Evolutionary conservation across 1,139 yeast genomes (phyloP).

Genomic region (Candida sanyaensis): DNA sequence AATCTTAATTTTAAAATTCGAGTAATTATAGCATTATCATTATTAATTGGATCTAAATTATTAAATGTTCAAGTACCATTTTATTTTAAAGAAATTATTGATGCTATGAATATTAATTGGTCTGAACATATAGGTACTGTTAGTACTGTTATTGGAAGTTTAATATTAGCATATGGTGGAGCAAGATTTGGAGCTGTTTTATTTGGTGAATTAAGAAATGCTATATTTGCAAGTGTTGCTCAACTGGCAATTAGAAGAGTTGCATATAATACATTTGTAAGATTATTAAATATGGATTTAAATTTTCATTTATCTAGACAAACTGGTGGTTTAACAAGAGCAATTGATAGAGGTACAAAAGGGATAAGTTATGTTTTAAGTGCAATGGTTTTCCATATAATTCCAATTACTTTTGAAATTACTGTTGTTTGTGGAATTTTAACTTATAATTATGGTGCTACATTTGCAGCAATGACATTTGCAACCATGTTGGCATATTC

Average conservation of each 20-base stretch:
- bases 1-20: slow-evolving; percentile 70
- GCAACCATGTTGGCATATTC: slow-evolving; percentile 88
- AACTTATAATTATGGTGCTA: slow-evolving; percentile 86
- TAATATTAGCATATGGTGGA: slow-evolving; percentile 87
- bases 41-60: slow-evolving; percentile 78
- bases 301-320: slow-evolving; percentile 90
- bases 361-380: slow-evolving; percentile 92
- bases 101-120: slow-evolving; percentile 94
- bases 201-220: slow-evolving; percentile 92
- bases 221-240: slow-evolving; percentile 93
- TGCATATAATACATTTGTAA: slow-evolving; percentile 84
- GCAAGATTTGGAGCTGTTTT: slow-evolving; percentile 94
- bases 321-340: slow-evolving; percentile 95
- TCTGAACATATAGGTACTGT: slow-evolving; percentile 59
- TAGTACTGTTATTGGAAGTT: slow-evolving; percentile 65
- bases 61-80: slow-evolving; percentile 96
- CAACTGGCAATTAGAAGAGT: slow-evolving; percentile 92
- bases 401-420: slow-evolving; percentile 91
- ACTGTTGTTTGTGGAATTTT: slow-evolving; percentile 90
- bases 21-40: slow-evolving; percentile 70
- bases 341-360: slow-evolving; percentile 96
- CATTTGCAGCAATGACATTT: slow-evolving; percentile 88
- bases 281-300: slow-evolving; percentile 79
- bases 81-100: slow-evolving; percentile 85
- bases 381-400: slow-evolving; percentile 95